Conservation (phyloP, 2,329 filamentous ascomycete species). For the Macroventuria anomochaeta region DNA sequence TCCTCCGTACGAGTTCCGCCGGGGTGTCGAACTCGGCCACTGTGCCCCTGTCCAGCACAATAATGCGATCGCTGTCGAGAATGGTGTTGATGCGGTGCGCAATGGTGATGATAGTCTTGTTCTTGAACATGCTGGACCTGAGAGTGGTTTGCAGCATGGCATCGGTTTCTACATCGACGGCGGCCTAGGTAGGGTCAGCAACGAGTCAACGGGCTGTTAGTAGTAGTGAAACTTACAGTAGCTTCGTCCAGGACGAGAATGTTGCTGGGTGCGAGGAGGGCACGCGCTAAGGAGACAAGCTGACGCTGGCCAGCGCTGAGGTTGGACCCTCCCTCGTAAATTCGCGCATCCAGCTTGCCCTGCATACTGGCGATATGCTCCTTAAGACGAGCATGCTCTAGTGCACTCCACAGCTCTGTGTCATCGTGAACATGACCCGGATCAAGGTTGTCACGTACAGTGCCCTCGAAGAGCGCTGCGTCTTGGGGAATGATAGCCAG, state of each 20-base stretch:
- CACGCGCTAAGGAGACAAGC: conserved; percentile 89
- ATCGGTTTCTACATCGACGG: conserved; percentile 74
- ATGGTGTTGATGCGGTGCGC: conserved; percentile 99
- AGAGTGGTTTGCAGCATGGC: conserved; percentile 69
- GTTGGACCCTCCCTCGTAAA: conserved; percentile 96
- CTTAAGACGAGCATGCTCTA: conserved; percentile 92
- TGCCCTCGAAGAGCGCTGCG: conserved; percentile 92
- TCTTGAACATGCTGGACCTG: conserved; percentile 74
- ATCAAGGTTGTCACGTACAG: conserved; percentile 92
- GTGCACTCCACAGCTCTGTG: conserved; percentile 93
- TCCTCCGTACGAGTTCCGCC: conserved; percentile 73
- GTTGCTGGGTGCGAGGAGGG: conserved; percentile 92
- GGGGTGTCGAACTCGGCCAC: conserved; percentile 95
- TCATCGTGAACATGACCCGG: conserved; percentile 95
- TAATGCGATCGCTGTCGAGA: conserved; percentile 83
- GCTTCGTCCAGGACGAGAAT: conserved; percentile 97
- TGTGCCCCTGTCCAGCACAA: conserved; percentile 88
- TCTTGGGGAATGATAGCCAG: conserved; percentile 98
- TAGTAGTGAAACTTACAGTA: conserved; percentile 67
- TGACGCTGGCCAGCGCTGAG: conserved; percentile 94
- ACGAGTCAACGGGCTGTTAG: background rate
- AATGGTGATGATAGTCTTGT: conserved; percentile 97
- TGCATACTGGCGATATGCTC: conserved; percentile 87
- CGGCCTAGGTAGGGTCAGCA: conserved; percentile 54
- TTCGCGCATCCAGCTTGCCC: conserved; percentile 85